These are phyloP conservation scores for Chaetomium fimeti DNA, from an alignment of 495 filamentous ascomycete genomes.

Conservation along the genomic window DNA sequence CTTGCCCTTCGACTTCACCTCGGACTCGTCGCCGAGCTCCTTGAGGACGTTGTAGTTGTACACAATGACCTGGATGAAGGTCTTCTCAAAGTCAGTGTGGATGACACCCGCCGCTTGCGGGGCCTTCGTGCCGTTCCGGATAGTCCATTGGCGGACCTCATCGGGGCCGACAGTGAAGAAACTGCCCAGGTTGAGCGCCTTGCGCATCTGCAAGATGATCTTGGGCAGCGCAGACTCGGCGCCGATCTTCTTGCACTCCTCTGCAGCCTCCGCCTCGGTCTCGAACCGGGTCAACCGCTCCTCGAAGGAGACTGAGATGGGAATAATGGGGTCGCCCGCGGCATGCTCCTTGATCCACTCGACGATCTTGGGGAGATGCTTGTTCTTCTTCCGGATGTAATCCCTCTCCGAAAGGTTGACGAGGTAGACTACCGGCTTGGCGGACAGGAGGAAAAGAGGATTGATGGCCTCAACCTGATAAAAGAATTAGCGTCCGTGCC, in stretches of 20 bases:
- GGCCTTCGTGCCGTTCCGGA: constrained; percentile 93
- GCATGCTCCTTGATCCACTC: constrained; percentile 93
- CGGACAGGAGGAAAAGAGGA: constrained; percentile 88
- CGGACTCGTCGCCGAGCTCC: constrained; percentile 83
- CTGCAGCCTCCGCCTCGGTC: constrained; percentile 71
- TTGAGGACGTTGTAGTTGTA: constrained; percentile 79
- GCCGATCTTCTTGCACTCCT: constrained; percentile 85
- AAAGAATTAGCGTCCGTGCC: constrained; percentile 33
- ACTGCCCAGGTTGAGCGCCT: constrained; percentile 79
- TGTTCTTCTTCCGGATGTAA: constrained; percentile 99
- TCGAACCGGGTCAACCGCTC: constrained; percentile 80
- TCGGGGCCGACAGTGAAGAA: constrained; percentile 98
- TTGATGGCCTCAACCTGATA: constrained; percentile 94
- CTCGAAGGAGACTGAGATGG: constrained; percentile 88
- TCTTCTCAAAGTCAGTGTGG: constrained; percentile 99
- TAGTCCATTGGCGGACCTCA: constrained; percentile 98
- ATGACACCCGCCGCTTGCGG: constrained; percentile 97
- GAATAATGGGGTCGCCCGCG: constrained; percentile 82
- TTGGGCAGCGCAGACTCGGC: constrained; percentile 90
- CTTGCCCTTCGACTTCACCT: constrained; percentile 91
- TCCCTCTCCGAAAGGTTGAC: constrained; percentile 97
- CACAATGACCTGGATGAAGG: constrained; percentile 94
- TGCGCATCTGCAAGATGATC: constrained; percentile 91
- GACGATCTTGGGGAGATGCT: constrained; percentile 88
- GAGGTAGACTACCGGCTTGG: constrained; percentile 96